phyloP scores from a whole-genome alignment of 352 stramenopile species.

The Thalassiosira hispida region DNA sequence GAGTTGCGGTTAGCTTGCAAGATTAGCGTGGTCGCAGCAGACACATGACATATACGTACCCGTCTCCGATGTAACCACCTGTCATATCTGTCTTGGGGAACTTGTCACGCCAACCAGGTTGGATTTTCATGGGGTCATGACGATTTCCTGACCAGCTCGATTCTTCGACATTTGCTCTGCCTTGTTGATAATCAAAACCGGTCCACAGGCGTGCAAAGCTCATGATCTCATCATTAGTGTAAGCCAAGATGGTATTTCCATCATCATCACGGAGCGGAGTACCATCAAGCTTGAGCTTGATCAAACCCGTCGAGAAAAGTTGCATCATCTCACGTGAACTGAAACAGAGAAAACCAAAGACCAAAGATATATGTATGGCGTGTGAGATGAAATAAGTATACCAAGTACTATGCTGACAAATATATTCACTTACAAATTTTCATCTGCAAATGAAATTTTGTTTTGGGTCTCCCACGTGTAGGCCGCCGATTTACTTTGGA shows the following conservation, averaged over 20 bases:
- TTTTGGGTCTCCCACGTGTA: constrained; percentile 55
- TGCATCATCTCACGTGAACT: constrained; percentile 30
- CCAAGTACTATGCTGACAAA: too few relatives aligned
- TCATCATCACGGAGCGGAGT: constrained; percentile 62
- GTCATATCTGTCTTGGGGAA: constrained; percentile 78
- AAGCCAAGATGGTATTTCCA: constrained; percentile 60
- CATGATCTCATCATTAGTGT: constrained; percentile 82
- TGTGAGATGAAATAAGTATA: too few relatives aligned
- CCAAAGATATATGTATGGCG: constrained; percentile 16
- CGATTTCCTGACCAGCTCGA: constrained; percentile 57
- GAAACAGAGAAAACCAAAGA: constrained; percentile 9
- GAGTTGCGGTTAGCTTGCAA: too few relatives aligned
- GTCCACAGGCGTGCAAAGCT: constrained; percentile 80
- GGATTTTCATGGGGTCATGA: constrained; percentile 79
- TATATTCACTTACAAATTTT: constrained; percentile 72
- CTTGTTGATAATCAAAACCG: constrained; percentile 69
- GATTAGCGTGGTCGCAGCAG: too few relatives aligned
- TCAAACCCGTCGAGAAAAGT: constrained; percentile 78
- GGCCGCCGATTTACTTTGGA: constrained; percentile 65
- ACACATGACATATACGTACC: constrained; percentile 14
- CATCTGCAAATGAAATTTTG: constrained; percentile 58
- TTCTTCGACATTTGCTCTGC: constrained; percentile 67
- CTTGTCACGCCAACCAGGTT: constrained; percentile 65
- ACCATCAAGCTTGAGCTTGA: constrained; percentile 73
- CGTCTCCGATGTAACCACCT: constrained; percentile 73